Evolutionary conservation across 805 yeast species (phyloP).

Genomic region (Candida arabinofermentans): DNA sequence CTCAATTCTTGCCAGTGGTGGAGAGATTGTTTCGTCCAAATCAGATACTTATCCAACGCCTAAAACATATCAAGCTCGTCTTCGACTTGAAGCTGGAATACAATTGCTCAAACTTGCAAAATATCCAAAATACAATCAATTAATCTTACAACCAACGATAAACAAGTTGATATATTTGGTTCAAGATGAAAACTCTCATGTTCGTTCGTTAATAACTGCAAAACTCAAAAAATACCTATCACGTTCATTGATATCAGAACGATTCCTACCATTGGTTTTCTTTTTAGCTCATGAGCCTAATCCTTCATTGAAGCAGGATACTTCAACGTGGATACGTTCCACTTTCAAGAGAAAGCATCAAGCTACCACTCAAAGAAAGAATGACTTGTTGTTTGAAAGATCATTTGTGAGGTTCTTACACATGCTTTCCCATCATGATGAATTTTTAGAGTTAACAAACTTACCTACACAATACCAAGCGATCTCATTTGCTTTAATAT

Average conservation of each 20-base stretch:
- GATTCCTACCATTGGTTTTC: constrained; percentile 63
- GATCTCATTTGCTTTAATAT: constrained; percentile 51
- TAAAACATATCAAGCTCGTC: constrained; percentile 48
- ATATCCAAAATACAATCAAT: constrained; percentile 43
- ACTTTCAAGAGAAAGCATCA: constrained; percentile 37
- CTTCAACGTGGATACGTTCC: constrained; percentile 70
- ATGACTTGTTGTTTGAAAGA: constrained; percentile 56
- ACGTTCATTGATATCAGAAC: constrained; percentile 52
- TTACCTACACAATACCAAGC: constrained; percentile 35
- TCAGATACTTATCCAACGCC: constrained; percentile 58
- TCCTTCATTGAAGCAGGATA: constrained; percentile 40
- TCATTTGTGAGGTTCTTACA: constrained; percentile 65
- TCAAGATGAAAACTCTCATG: constrained; percentile 61
- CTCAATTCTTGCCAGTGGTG: constrained; percentile 68
- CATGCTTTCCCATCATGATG: constrained; percentile 70
- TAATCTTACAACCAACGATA: constrained; percentile 50
- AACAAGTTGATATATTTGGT: constrained; percentile 52
- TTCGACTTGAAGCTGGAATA: constrained; percentile 67
- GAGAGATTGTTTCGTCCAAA: constrained; percentile 59
- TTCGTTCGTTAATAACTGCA: constrained; percentile 49
- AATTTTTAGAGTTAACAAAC: constrained; percentile 42
- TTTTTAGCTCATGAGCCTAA: constrained; percentile 78
- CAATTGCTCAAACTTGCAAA: constrained; percentile 62
- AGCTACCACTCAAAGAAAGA: constrained; percentile 18
- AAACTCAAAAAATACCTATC: constrained; percentile 50